These are phyloP conservation scores for Crithidia expoeki DNA, from an alignment of 208 protist genomes.

Conservation along the genomic window DNA sequence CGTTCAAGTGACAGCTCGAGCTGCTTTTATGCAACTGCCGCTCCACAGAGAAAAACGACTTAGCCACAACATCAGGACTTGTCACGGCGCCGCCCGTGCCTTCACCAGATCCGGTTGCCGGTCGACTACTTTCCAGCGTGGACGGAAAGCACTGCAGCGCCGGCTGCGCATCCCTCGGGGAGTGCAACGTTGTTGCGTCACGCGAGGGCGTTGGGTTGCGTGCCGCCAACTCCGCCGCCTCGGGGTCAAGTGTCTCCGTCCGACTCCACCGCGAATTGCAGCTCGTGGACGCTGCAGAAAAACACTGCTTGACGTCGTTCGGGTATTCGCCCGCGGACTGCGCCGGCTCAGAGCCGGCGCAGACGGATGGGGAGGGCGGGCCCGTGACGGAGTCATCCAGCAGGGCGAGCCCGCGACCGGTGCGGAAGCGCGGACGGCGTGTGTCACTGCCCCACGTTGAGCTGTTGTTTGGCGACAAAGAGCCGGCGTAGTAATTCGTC, in stretches of 20 bases:
- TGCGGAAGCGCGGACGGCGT: constrained; percentile 1
- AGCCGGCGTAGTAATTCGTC: neutral
- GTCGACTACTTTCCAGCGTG: neutral
- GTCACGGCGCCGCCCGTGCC: neutral
- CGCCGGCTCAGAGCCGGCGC: neutral
- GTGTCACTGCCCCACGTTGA: neutral
- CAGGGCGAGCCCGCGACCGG: constrained; percentile 41
- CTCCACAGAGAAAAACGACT: neutral
- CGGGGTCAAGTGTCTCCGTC: constrained; percentile 35
- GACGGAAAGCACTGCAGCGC: constrained; percentile 11
- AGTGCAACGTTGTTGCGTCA: neutral
- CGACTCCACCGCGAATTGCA: constrained; percentile 8
- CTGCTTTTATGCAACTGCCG: neutral
- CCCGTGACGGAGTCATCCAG: constrained; percentile 36
- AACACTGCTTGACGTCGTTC: neutral
- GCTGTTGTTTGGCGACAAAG: constrained; percentile 9
- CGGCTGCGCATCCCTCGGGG: neutral
- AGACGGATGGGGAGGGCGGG: constrained; percentile 9
- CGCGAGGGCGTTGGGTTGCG: neutral
- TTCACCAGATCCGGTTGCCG: neutral
- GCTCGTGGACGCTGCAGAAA: neutral
- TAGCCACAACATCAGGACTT: neutral
- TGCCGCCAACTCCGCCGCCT: constrained; percentile 28
- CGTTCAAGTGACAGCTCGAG: constrained; percentile 6
- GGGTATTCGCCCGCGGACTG: neutral